Evolutionary conservation across 129 eudicot species (phyloP), one percentile per base, ranked within the genome.

Genomic region (Chrysanthemum lavandulifolium): DNA sequence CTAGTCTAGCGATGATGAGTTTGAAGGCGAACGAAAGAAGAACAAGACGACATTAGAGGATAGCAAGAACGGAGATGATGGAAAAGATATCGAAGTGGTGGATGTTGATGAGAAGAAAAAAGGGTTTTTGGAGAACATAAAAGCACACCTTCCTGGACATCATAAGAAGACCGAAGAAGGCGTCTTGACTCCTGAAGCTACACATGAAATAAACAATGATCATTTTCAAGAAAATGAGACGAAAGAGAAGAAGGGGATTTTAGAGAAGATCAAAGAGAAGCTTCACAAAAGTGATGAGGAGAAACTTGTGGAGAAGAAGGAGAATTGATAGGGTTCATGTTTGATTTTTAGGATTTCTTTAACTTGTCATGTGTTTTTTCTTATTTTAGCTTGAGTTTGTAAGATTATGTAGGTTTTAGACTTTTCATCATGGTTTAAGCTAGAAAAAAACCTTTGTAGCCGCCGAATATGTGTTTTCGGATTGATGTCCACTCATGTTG

Each of bases 211-310:
- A 12, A 52, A 68, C 40, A 77, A 71, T 40, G 33, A 29, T 1
- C 45, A 75, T 45, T 61, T 63, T 29, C 80, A 66, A 2, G 82
- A 67, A 73, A 71, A 48, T 0, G 86, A 81, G 33, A 36, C 63
- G 0, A 74, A 69, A 72, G 92, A 87, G 81, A 87, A 84, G 77
- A 82, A 87, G 57, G 94, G 94, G 10, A 60, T 87, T 40, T 29
- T 87, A 29, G 89, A 84, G 74, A 87, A 84, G 65, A 84, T 82
- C 77, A 84, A 76, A 69, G 90, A 85, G 65, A 87, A 84, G 74
- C 59, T 87, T 25, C 84, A 75, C 53, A 84, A 84, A 71, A 78
- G 52, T 55, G 68, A 64, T 2, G 77, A 74, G 31, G 69, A 68
- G 2, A 76, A 73, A 56, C 74, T 77, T 45, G 80, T 81, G 36